phyloP scores from a whole-genome alignment of 2,329 filamentous ascomycete genomes.

The Hypoxylon sp. region DNA sequence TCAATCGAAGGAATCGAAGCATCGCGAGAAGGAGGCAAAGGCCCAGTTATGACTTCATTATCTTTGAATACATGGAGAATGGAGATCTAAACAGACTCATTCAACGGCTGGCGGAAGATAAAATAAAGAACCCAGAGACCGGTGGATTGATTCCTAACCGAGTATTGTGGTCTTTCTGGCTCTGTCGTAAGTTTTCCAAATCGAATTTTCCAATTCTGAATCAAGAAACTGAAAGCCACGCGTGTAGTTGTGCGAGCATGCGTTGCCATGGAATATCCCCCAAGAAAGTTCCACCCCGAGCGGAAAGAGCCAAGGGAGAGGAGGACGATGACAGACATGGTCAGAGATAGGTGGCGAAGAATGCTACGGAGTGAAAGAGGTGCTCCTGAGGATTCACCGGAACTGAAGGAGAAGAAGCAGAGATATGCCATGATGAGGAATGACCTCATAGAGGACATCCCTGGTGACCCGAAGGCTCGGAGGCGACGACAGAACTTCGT shows the following conservation, averaged over 20 bases:
- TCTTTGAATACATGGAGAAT: constrained; percentile 43
- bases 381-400: too few relatives aligned
- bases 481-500: constrained; percentile 41
- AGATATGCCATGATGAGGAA: background rate
- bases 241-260: constrained; percentile 42
- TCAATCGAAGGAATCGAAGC: too few relatives aligned
- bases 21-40: too few relatives aligned
- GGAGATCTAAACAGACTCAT: constrained; percentile 41
- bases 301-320: background rate
- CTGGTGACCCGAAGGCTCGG: background rate
- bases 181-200: constrained; percentile 34
- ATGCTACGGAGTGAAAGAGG: too few relatives aligned
- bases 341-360: too few relatives aligned
- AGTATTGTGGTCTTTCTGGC: constrained; percentile 43
- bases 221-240: background rate
- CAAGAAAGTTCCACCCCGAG: constrained; percentile 41
- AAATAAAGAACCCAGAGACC: too few relatives aligned
- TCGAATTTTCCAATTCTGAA: background rate
- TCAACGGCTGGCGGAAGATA: constrained; percentile 12
- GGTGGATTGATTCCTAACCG: constrained; percentile 36
- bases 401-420: background rate
- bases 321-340: too few relatives aligned
- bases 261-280: constrained; percentile 45
- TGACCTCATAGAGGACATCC: constrained; percentile 41
- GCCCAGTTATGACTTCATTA: constrained; percentile 24